Conservation (phyloP, 345 rosid species). For the Gossypium anomalum region DNA sequence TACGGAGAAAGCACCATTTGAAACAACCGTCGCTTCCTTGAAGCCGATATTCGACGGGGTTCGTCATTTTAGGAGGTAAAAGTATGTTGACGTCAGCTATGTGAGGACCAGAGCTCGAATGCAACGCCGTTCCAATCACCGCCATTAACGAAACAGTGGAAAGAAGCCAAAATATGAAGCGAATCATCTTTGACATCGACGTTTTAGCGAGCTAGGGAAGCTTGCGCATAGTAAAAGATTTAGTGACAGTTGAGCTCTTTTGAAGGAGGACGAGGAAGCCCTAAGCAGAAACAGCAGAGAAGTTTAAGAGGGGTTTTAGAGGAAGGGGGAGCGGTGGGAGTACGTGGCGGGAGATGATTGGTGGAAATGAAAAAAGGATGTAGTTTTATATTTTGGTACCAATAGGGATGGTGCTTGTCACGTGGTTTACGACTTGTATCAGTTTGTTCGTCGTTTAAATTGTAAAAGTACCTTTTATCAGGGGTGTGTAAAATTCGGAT, state of each 20-base stretch:
- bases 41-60: constrained; percentile 85
- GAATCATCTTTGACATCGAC: constrained; percentile 33
- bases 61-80: constrained; percentile 86
- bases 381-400: neutral
- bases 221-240: neutral
- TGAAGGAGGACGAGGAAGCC: neutral
- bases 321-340: neutral
- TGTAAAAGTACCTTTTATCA: too few relatives aligned
- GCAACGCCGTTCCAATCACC: constrained; percentile 28
- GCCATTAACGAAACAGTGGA: constrained; percentile 26
- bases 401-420: neutral
- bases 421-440: neutral
- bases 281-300: constrained; percentile 12
- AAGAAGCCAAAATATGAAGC: constrained; percentile 22
- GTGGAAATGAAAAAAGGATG: constrained; percentile 1
- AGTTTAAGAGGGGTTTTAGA: constrained; percentile 27
- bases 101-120: constrained; percentile 69
- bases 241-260: neutral
- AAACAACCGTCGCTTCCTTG: constrained; percentile 98
- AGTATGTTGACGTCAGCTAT: constrained; percentile 85
- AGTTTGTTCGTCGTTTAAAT: neutral
- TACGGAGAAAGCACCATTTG: constrained; percentile 50
- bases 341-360: constrained; percentile 17
- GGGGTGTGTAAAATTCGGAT: too few relatives aligned
- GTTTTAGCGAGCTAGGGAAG: constrained; percentile 11